Base-by-base conservation (phyloP, 2,329 filamentous ascomycete genomes). In the Anisogramma anomala region DNA sequence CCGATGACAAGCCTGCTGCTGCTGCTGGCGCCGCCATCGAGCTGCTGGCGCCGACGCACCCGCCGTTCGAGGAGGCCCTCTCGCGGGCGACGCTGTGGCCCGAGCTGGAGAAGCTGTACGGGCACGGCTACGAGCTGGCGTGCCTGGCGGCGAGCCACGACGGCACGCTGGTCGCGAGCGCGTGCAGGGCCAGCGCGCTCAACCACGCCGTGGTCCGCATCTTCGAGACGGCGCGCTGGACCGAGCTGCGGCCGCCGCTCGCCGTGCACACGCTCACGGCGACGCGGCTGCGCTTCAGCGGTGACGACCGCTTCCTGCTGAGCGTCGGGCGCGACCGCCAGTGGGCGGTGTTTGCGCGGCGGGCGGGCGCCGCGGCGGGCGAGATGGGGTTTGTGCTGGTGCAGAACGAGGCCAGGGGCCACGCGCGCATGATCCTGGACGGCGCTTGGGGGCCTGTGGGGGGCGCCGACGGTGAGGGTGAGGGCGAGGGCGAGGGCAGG, bases 41-140 rank as follows among this genome's bases (percentile, higher is more conserved):
- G 1, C 72, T 75, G 3, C 66, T 87, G 6, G 72, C 80, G 32
- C 69, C 82, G 39, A 63, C 75, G 31, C 78, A 83, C 49, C 88
- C 91, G 9, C 89, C 91, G 0, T 72, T 86, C 26, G 91, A 98
- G 60, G 91, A 96, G 59, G 81, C 85, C 41, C 75, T 98, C 2
- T 82, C 87, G 18, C 79, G 88, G 7, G 80, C 93, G 58, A 94
- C 91, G 0, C 76, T 98, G 23, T 98, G 88, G 87, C 91, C 91
- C 3, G 91, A 98, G 58, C 77, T 77, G 6, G 91, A 98, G 60
- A 98, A 98, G 65, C 73, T 98, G 1, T 98, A 98, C 62, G 91
- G 91, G 2, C 91, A 98, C 62, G 91, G 91, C 22, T 95, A 95
- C 62, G 91, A 98, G 61, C 89, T 98, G 36, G 94, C 86, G 2